Percentiles rank a stretch among this genome's conserved stretches.
Conservation (phyloP, 495 filamentous ascomycete species). For the Aspergillus biplanus region DNA sequence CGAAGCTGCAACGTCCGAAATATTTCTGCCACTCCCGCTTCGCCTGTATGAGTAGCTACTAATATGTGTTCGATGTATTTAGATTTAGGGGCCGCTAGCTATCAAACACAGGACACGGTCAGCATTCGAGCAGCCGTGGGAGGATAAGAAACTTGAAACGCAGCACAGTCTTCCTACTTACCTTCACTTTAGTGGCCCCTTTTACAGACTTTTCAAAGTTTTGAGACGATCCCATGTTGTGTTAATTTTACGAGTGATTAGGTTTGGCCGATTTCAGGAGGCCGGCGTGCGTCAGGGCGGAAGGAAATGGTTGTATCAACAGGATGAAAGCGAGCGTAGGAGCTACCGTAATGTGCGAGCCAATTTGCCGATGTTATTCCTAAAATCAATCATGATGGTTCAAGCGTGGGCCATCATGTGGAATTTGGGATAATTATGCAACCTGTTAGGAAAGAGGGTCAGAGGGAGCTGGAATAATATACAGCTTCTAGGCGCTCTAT, state of each 20-base stretch:
- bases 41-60: slow-evolving; percentile 90
- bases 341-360: slow-evolving; percentile 28
- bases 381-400: slow-evolving; percentile 35
- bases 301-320: background rate
- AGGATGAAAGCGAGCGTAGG: slow-evolving; percentile 12
- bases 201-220: slow-evolving; percentile 93
- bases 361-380: slow-evolving; percentile 32
- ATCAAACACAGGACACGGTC: slow-evolving; percentile 19
- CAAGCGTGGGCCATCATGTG: slow-evolving; percentile 39
- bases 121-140: slow-evolving; percentile 12
- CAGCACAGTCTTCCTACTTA: slow-evolving; percentile 36
- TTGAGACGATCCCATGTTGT: slow-evolving; percentile 62
- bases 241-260: slow-evolving; percentile 15
- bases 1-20: slow-evolving; percentile 88
- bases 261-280: slow-evolving; percentile 17
- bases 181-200: slow-evolving; percentile 94
- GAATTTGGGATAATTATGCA: slow-evolving; percentile 23
- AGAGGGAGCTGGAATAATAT: slow-evolving; percentile 3
- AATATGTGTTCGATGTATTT: slow-evolving; percentile 99
- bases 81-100: slow-evolving; percentile 96
- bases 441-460: slow-evolving; percentile 16
- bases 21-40: slow-evolving; percentile 93
- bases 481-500: background rate
- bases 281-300: slow-evolving; percentile 9
- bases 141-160: background rate